Base-by-base conservation (phyloP, 2,329 filamentous ascomycete species). In the Claviceps sp. region DNA sequence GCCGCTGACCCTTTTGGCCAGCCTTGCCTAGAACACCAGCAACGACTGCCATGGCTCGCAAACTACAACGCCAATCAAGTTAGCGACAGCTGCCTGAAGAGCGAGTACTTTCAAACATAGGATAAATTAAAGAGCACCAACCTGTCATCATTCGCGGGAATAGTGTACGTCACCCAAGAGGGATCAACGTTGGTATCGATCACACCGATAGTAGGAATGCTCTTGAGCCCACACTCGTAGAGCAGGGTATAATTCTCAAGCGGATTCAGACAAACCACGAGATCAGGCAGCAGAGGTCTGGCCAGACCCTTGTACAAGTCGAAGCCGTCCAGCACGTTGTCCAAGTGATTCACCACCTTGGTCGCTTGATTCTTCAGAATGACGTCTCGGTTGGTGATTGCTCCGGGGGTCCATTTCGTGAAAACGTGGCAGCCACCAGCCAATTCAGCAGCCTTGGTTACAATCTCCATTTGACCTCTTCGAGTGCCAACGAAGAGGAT, bases 61-160 rank as follows among this genome's bases (percentile, higher is more conserved):
- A 69, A 79, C 89, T 95, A 49, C 1, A 26, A 38, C 1, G 30
- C 36, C 18, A 64, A 44, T 51, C 26, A 9, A 34, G 30, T 34
- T 30, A 50, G 48, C 18, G 6, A 44, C 14, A 34, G 42, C 18
- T 7, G 5, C 43, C 37, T 37, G 26, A 4, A 37, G 11, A 4
- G 2, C 26, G 13, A 8, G 5, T 20, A 16, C 16, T 11, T 20
- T 18, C 18, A 37, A 11, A 24, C 8, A 24, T 9, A 14, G 5
- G 4, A 24, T 7, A 34, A 4, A 45, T 14, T 24, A 22, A 20
- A 18, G 24, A 9, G 40, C 46, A 65, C 75, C 63, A 67, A 88
- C 85, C 84, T 89, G 75, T 98, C 93, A 64, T 98, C 93, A 67
- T 98, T 98, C 49, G 89, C 89, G 2, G 93, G 93, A 59, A 98